phyloP scores from a whole-genome alignment of 768 basidiomycete species.

The Termitomyces heimii region DNA sequence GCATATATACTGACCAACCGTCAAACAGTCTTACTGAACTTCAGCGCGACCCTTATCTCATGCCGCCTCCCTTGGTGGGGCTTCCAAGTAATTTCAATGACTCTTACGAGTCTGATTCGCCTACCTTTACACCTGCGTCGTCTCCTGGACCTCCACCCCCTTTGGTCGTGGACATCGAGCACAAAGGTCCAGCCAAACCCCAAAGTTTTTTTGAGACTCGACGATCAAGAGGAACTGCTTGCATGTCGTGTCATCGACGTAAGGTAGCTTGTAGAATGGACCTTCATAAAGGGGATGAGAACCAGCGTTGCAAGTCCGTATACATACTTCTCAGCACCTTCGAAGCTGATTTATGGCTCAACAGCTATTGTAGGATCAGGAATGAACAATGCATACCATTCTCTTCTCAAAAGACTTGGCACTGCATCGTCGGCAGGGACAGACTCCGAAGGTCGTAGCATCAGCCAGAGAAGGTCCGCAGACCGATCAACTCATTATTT shows the following conservation, averaged over 20 bases:
- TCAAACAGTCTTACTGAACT: not conserved
- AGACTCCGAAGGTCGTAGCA: not conserved
- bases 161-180: not conserved
- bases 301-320: slow-evolving; percentile 4
- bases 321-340: not conserved
- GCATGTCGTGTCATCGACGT: not conserved
- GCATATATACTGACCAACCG: not conserved
- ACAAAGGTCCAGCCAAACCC: not conserved
- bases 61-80: too few species aligned
- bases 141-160: not conserved
- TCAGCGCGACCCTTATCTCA: not conserved
- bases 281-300: not conserved
- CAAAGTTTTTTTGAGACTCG: not conserved
- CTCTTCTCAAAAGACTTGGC: not conserved
- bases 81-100: not conserved
- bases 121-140: not conserved
- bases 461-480: not conserved
- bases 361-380: not conserved
- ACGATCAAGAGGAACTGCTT: not conserved
- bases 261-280: slow-evolving; percentile 6
- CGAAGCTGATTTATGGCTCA: not conserved
- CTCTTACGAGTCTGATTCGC: not conserved
- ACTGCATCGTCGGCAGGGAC: not conserved
- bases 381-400: not conserved
- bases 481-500: not conserved